Evolutionary conservation across 495 filamentous ascomycete genomes (phyloP), one percentile per base, ranked within the genome.

Genomic region (Talaromyces borbonicus): DNA sequence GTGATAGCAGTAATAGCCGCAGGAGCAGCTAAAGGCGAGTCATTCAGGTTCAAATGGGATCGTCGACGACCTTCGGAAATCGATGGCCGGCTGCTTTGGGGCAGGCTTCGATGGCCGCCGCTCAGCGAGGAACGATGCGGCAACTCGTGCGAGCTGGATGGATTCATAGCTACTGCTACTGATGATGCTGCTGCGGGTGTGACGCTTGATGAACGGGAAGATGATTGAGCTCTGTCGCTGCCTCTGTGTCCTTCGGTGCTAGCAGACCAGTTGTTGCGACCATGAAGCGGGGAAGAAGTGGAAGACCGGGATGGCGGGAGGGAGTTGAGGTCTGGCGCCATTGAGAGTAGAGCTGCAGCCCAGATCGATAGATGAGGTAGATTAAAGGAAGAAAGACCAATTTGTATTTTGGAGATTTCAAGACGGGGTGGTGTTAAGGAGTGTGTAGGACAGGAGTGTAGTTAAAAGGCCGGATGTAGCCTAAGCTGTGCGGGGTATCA

Each of bases 261-360:
- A 53, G 56, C 30, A 55, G 52, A 49, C 58, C 52, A 47, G 57
- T 52, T 57, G 48, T 58, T 43, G 50, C 62, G 61, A 57, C 60
- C 54, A 48, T 49, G 60, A 39, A 57, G 51, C 52, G 54, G 59
- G 20, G 65, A 65, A 35, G 57, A 65, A 18, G 69, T 74, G 37
- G 61, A 68, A n/a, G 71, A 72, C 41, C 55, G 76, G 37, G 81
- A 83, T 11, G 78, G 72, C 41, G 83, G 81, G 26, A 88, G 74
- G 26, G 83, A 86, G 58, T 90, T 88, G 49, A 88, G 66, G 65
- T 88, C 83, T 25, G 84, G 84, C 46, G 73, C 68, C 78, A 84
- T 82, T 43, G n/a, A n/a, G n/a, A n/a, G n/a, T n/a, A n/a, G n/a
- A n/a, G n/a, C n/a, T n/a, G n/a, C n/a, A n/a, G n/a, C n/a, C n/a